Conservation (phyloP, 305 asterid species). For the Striga hermonthica region DNA sequence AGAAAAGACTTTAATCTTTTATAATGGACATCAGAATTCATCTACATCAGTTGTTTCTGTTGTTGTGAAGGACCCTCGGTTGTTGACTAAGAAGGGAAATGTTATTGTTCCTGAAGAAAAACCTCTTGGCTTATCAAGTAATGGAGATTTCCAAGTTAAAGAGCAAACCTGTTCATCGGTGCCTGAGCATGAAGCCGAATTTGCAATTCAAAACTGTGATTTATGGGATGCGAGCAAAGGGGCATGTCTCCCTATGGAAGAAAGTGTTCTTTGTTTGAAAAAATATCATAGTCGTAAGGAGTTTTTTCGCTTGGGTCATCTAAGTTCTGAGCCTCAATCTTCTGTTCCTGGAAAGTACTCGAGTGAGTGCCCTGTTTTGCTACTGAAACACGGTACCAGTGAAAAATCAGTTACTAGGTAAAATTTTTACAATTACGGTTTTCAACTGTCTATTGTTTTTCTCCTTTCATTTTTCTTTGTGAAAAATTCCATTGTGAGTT, state of each 20-base stretch:
- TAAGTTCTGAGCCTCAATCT: constrained; percentile 39
- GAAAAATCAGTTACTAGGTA: constrained; percentile 52
- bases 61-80: constrained; percentile 71
- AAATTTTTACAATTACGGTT: neutral
- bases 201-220: constrained; percentile 24
- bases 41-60: constrained; percentile 54
- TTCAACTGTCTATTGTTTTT: neutral
- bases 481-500: neutral
- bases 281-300: constrained; percentile 52
- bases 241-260: constrained; percentile 63
- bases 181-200: constrained; percentile 36
- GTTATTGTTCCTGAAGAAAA: constrained; percentile 30
- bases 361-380: constrained; percentile 63
- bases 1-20: constrained; percentile 33
- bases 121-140: constrained; percentile 48
- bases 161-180: constrained; percentile 32
- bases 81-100: constrained; percentile 2
- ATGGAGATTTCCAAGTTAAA: constrained; percentile 36
- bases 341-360: constrained; percentile 37
- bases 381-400: constrained; percentile 45
- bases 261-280: constrained; percentile 58
- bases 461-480: neutral
- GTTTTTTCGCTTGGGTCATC: constrained; percentile 42
- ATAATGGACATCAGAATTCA: constrained; percentile 40
- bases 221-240: constrained; percentile 44